Evolutionary conservation across 2,329 filamentous ascomycete genomes (phyloP), one percentile per base, ranked within the genome.

Genomic region (Aspergillus pseudonomiae): DNA sequence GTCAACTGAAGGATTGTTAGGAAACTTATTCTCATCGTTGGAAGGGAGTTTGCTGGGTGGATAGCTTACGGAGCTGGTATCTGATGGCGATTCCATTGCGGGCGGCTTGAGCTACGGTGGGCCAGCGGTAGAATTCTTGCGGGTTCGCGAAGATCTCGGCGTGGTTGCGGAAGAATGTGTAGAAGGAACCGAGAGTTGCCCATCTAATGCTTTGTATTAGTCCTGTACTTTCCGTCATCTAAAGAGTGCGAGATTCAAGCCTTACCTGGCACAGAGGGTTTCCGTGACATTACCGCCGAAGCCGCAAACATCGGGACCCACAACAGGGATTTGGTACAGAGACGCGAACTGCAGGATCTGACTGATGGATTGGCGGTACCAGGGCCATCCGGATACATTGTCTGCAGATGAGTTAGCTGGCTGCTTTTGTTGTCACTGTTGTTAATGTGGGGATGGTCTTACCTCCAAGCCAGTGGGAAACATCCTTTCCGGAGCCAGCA

Each of bases 21-120:
- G 9, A 7, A 4, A 1, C 1, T n/a, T 1, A 10, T 9, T 0
- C 9, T 41, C 12, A 6, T n/a, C 14, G 16, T 41, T 5, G 2
- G 6, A 10, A 6, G n/a, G 2, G 7, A 41, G 7, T 28, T 2
- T 28, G 2, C 1, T 41, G 7, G 39, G 1, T 7, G 36, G 7
- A 4, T 2, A 6, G 6, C 39, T n/a, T 41, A 41, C 39, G 19
- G 6, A 41, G 39, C 39, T 41, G 39, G 21, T 46, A 46, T 12
- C 43, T 21, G 43, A 46, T 46, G n/a, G n/a, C 11, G n/a, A 46
- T 24, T 3, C n/a, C 43, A n/a, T 46, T 24, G n/a, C 21, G 43
- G 4, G 43, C n/a, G 1, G 43, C 43, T 14, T 46, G n/a, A 3
- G 21, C 21, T 12, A 46, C 43, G 9, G 43, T 21, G 21, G 43